Base-by-base conservation (phyloP, 257 asterid species). In the Nicotiana attenuata region DNA sequence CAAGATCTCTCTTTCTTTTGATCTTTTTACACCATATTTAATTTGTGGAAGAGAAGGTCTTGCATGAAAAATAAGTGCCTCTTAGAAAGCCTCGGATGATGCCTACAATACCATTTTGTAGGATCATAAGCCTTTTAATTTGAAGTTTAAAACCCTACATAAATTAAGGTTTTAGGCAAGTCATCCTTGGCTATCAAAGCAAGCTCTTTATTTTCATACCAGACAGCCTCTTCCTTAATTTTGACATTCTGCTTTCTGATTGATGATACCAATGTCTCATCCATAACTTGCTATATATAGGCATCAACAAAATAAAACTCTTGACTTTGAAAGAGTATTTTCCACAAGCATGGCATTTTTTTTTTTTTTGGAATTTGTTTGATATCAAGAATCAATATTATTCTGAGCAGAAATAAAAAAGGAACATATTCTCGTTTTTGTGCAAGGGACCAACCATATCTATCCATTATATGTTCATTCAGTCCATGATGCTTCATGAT, bases 181-280 rank as follows among this genome's bases (percentile, higher is more conserved):
- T 89, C 92, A 88, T 90, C 91, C 92, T 87, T 90, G 92, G 92
- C 93, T 90, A 90, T 80, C 92, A 85, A 85, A 90, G 85, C 4
- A 85, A 86, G 65, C 81, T 85, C 92, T 87, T 71, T 31, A 69
- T 83, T 88, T 85, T 87, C 93, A 90, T 87, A 86, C 88, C 53
- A 86, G 85, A 50, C 91, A n/a, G n/a, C 87, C 81, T 80, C 88
- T 84, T 85, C 90, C 83, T 82, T 19, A 14, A 14, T 52, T 56
- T 2, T 17, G 20, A 56, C 20, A 56, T 56, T 56, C 16, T 67
- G 5, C 20, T 67, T 19, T 45, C 35, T 20, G 57, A 22, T 47
- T 22, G 31, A 47, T 73, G 60, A 47, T 73, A 38, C 61, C 22
- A 47, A 73, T 47, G 11, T 15, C 38, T 22, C 78, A 73, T 47